Percentiles rank a stretch among this genome's conserved stretches.
Evolutionary conservation across 176 grass and related monocot genomes (phyloP).

Genomic region (Musa beccarii): DNA sequence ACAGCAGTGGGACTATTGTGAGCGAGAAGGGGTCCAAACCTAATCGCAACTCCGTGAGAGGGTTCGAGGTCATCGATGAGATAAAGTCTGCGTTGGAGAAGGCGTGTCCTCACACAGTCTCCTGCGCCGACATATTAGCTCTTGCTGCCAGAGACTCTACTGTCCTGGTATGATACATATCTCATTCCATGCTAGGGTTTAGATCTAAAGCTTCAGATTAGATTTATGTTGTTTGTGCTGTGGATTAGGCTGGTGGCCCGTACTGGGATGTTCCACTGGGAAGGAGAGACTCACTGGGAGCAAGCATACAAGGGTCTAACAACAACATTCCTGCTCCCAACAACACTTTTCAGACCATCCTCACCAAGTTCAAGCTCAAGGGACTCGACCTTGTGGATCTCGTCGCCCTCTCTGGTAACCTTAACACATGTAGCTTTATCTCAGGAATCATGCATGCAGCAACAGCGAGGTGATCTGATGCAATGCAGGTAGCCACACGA

Average conservation of each 20-base stretch:
- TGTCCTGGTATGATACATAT: slow-evolving; percentile 34
- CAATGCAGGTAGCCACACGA: slow-evolving; percentile 39
- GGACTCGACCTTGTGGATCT: slow-evolving; percentile 59
- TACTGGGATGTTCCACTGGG: slow-evolving; percentile 59
- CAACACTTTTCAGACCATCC: slow-evolving; percentile 51
- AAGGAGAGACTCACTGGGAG: slow-evolving; percentile 48
- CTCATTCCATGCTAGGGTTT: background rate
- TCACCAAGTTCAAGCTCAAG: slow-evolving; percentile 62
- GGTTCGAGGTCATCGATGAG: slow-evolving; percentile 83
- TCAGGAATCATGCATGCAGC: background rate
- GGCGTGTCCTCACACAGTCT: slow-evolving; percentile 47
- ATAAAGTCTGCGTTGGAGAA: slow-evolving; percentile 70
- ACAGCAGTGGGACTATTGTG: slow-evolving; percentile 43
- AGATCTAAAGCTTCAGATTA: no score
- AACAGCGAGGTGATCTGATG: background rate
- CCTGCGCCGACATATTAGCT: slow-evolving; percentile 37
- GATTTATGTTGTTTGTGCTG: no score
- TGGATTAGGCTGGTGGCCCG: slow-evolving; percentile 36
- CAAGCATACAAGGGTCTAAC: slow-evolving; percentile 62
- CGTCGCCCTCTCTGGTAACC: slow-evolving; percentile 48
- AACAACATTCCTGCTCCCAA: slow-evolving; percentile 73
- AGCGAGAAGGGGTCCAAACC: slow-evolving; percentile 82
- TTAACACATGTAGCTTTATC: background rate
- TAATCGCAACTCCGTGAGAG: slow-evolving; percentile 61
- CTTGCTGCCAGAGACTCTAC: slow-evolving; percentile 52